Conservation (phyloP, 306 rosid species). For the Cicer judaicum region DNA sequence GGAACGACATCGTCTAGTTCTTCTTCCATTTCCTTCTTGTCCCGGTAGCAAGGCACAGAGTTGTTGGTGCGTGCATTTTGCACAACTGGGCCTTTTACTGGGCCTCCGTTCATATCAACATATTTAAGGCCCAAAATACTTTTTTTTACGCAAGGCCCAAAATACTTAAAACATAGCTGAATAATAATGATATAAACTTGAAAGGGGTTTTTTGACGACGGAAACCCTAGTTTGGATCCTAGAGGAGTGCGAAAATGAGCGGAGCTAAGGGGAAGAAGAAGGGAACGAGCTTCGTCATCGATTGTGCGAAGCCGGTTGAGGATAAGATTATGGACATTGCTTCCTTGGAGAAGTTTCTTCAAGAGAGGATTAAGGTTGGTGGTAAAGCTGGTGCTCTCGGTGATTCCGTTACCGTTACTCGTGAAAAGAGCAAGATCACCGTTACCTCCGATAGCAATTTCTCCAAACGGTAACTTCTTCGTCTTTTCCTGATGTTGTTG, state of each 20-base stretch:
- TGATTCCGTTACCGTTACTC: conserved; percentile 67
- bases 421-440: conserved; percentile 79
- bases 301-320: conserved; percentile 93
- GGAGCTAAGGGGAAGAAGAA: conserved; percentile 93
- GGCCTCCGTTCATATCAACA: conserved; percentile 5
- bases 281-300: conserved; percentile 79
- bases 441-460: conserved; percentile 75
- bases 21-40: conserved; percentile 54
- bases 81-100: conserved; percentile 29
- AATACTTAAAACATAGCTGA: background rate
- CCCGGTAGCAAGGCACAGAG: background rate
- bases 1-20: conserved; percentile 58
- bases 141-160: conserved; percentile 2
- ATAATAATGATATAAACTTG: background rate
- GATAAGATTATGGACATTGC: conserved; percentile 98
- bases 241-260: conserved; percentile 63
- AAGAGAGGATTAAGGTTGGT: conserved; percentile 94
- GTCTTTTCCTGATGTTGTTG: background rate
- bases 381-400: conserved; percentile 98
- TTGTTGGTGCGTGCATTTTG: background rate
- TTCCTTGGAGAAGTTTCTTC: conserved; percentile 90
- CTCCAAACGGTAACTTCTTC: conserved; percentile 68
- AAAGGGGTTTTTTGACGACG: background rate
- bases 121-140: no score
- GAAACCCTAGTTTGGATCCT: conserved; percentile 42